Base-by-base conservation (phyloP, 1,284 basidiomycete genomes). In the Cryptococcus deneoformans region DNA sequence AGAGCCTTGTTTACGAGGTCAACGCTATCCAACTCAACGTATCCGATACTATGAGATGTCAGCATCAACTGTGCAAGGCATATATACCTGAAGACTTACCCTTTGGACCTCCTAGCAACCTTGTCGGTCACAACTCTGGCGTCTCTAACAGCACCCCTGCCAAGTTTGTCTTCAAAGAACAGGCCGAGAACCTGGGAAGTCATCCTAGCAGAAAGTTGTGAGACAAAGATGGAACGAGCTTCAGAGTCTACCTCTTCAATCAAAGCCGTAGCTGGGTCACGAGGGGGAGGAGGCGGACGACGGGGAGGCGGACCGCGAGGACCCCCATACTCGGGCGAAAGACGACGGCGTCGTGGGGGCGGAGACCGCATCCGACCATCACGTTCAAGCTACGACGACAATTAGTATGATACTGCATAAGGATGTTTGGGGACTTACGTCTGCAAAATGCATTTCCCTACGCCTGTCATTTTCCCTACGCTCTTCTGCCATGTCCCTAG, bases 101-200 rank as follows among this genome's bases (percentile, higher is more conserved):
- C 95, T 79, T 97, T 98, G 36, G 92, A 96, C 53, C 94, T 86
- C 66, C 92, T 86, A 12, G 92, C 94, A 53, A 94, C 81, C 63
- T 92, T 84, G 75, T 99, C 95, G 10, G 90, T 95, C 45, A 98
- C 93, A 70, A 99, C 92, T 60, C 92, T 83, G 16, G 94, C 92
- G 70, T 98, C 95, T 80, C 92, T 86, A 3, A 99, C 95, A 35
- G 89, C 86, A 46, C 87, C 87, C 77, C 90, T 89, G 34, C 93
- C 93, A 38, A 97, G 83, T 76, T 92, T 93, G 76, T 96, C 91
- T 82, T 98, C 95, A 75, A 99, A 98, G 82, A 99, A 99, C 79
- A 95, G 90, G 62, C 93, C 93, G 76, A 99, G 82, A 81, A 99
- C 95, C 72, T 90, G 85, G 71, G 93, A 92, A 58, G 92, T 95